Evolutionary conservation across 2,329 filamentous ascomycete species (phyloP).

Genomic region (Tolypocladium nubicola): DNA sequence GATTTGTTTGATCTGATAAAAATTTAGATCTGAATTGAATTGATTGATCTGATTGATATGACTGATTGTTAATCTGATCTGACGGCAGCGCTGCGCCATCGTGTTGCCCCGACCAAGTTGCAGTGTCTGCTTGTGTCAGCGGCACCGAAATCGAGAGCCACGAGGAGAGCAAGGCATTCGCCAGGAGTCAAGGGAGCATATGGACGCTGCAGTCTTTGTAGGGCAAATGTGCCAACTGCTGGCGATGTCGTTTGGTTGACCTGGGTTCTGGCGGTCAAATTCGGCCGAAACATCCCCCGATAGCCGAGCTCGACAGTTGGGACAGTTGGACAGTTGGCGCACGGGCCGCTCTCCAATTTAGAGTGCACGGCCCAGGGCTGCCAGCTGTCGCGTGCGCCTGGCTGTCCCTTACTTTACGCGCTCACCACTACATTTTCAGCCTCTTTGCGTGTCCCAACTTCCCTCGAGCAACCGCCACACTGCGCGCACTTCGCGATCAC

Average conservation of each 20-base stretch:
- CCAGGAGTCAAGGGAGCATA: not conserved
- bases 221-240: not conserved
- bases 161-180: not conserved
- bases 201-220: not conserved
- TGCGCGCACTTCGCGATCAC: not conserved
- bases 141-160: not conserved
- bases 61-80: no score
- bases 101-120: not conserved
- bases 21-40: no score
- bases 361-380: not conserved
- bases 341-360: not conserved
- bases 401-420: not conserved
- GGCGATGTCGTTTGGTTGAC: not conserved
- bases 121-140: not conserved
- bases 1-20: no score
- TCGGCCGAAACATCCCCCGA: slow-evolving; percentile 1
- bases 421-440: not conserved
- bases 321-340: not conserved
- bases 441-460: not conserved
- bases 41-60: no score
- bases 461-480: not conserved
- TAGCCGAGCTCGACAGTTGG: not conserved
- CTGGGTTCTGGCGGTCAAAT: not conserved
- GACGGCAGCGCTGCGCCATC: no score
- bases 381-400: not conserved